These are phyloP conservation scores for Exsudoporus frostii DNA, from an alignment of 768 basidiomycete genomes.

Conservation along the genomic window DNA sequence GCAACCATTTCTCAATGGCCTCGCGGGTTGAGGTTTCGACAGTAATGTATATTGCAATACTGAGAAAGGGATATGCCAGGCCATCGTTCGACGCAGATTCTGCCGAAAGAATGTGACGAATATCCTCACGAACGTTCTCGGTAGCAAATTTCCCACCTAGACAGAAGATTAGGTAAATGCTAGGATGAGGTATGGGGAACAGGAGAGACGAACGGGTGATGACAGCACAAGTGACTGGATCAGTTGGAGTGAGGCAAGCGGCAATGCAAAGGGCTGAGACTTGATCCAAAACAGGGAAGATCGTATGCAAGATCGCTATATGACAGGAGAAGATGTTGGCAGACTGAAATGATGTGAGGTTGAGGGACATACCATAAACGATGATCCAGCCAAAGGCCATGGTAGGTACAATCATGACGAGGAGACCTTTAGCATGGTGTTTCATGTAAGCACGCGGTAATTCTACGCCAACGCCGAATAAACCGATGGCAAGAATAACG, in stretches of 20 bases:
- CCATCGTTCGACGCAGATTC: conserved; percentile 97
- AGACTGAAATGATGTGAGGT: not conserved
- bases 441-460: conserved; percentile 82
- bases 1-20: conserved; percentile 82
- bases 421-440: conserved; percentile 68
- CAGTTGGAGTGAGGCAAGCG: conserved; percentile 90
- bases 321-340: not conserved
- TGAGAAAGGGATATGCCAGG: conserved; percentile 89
- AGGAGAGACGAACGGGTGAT: conserved; percentile 54
- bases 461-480: conserved; percentile 96
- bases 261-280: conserved; percentile 82
- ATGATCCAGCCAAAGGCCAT: conserved; percentile 86
- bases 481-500: conserved; percentile 83
- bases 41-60: conserved; percentile 81
- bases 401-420: conserved; percentile 73
- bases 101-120: conserved; percentile 79
- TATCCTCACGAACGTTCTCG: conserved; percentile 66
- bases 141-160: conserved; percentile 69
- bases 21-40: conserved; percentile 57
- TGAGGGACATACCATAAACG: conserved; percentile 52
- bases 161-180: not conserved
- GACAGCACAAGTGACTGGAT: conserved; percentile 87
- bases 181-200: not conserved
- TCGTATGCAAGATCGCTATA: conserved; percentile 57
- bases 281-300: conserved; percentile 72